Base-by-base conservation (phyloP, 352 stramenopile species). In the Globisporangium cederbergense region DNA sequence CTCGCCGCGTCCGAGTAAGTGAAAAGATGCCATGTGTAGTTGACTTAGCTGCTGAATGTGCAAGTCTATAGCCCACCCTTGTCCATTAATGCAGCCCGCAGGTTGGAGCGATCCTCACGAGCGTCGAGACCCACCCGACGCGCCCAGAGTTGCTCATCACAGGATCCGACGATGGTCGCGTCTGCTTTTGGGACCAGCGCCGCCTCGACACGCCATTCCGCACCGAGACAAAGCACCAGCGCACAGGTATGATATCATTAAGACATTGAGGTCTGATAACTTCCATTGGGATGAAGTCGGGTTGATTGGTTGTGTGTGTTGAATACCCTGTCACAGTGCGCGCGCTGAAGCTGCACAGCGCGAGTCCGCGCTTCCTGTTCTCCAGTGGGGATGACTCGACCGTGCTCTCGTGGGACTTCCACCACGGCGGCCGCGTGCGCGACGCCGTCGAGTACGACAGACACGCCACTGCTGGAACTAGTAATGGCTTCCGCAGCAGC, bases 131-230 rank as follows among this genome's bases (percentile, higher is more conserved):
- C 20, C 86, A 94, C 43, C 86, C 86, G 45, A 93, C 86, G 18
- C 81, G 83, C 2, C 86, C 86, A 7, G 86, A 94, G 65, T 56
- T 94, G 34, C 71, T 94, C 52, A 71, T 94, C 58, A 91, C 86
- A 0, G 86, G 86, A 51, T 74, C 75, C 28, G 72, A 88, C 52
- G 83, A 94, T 38, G 86, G 86, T 20, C 75, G 75, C 36, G 71
- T 94, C 28, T 77, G 71, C 40, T 78, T 92, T 30, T 94, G 86
- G 86, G 86, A 94, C 70, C 78, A 84, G 45, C 83, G 86, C 18
- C 85, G 85, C 51, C 73, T 93, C 4, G 73, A 86, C 45, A 58
- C 70, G 13, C 83, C 86, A 3, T 84, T 91, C 66, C 82, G 84
- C 14, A 80, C 81, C 9, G 83, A 93, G 50, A 55, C 62, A n/a